Conservation (phyloP, 2,329 filamentous ascomycete genomes). For the Sclerotinia borealis region DNA sequence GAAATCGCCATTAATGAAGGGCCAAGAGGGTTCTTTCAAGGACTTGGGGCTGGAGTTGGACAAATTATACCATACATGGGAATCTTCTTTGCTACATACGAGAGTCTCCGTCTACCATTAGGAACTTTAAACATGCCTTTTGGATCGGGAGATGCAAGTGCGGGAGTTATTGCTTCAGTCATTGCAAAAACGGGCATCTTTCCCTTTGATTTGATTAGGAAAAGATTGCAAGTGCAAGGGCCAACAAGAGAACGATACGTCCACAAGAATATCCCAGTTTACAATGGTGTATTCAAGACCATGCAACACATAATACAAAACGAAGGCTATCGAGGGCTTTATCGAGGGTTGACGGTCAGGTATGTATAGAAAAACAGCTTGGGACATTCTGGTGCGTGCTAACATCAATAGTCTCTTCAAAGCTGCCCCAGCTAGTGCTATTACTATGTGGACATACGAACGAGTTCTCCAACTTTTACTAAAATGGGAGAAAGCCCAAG, state of each 20-base stretch:
- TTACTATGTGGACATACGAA: conserved; percentile 76
- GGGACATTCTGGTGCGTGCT: neutral
- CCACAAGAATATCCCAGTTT: conserved; percentile 82
- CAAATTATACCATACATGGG: conserved; percentile 98
- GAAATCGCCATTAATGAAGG: conserved; percentile 77
- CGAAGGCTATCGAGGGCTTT: conserved; percentile 76
- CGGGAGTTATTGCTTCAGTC: conserved; percentile 74
- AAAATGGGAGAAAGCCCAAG: conserved; percentile 19
- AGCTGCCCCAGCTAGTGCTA: conserved; percentile 73
- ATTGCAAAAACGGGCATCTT: conserved; percentile 86
- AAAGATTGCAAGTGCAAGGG: conserved; percentile 91
- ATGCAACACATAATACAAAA: conserved; percentile 60
- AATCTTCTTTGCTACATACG: conserved; percentile 87
- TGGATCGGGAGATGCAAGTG: conserved; percentile 75
- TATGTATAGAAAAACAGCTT: conserved; percentile 12
- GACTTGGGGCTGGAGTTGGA: conserved; percentile 70
- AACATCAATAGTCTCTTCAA: conserved; percentile 61
- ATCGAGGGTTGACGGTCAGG: conserved; percentile 78
- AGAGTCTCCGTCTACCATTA: conserved; percentile 61
- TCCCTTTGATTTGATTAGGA: conserved; percentile 85
- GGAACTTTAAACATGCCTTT: conserved; percentile 53
- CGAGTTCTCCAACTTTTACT: conserved; percentile 40
- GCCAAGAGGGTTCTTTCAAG: conserved; percentile 75
- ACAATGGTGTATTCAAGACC: conserved; percentile 59
- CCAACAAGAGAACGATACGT: conserved; percentile 75